Evolutionary conservation across 768 basidiomycete genomes (phyloP).

Genomic region (Boletus rex-veris): DNA sequence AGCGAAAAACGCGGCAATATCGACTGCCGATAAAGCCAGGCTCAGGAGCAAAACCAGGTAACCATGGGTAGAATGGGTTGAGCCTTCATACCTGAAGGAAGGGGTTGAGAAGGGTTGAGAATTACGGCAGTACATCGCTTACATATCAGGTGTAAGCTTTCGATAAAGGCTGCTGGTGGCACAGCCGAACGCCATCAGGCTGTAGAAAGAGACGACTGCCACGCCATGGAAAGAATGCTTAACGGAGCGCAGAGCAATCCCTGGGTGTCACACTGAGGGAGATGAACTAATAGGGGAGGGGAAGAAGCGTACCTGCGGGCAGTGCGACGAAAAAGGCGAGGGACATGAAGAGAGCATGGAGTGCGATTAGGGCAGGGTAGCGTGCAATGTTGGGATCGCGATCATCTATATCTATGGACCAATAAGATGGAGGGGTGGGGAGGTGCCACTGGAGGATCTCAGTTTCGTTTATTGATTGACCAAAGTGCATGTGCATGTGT

Average conservation of each 20-base stretch:
- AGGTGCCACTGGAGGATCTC: slow-evolving; percentile 60
- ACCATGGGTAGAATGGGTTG: slow-evolving; percentile 61
- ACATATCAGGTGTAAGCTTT: slow-evolving; percentile 83
- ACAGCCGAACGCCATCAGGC: slow-evolving; percentile 58
- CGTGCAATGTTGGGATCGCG: slow-evolving; percentile 40
- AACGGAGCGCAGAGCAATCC: slow-evolving; percentile 74
- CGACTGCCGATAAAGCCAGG: slow-evolving; percentile 45
- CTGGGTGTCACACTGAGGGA: slow-evolving; percentile 36
- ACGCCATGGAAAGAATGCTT: slow-evolving; percentile 63
- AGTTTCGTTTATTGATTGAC: slow-evolving; percentile 73
- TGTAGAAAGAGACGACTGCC: slow-evolving; percentile 61
- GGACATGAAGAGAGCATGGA: slow-evolving; percentile 72
- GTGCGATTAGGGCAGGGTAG: slow-evolving; percentile 66
- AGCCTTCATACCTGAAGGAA: slow-evolving; percentile 60
- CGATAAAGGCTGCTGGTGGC: slow-evolving; percentile 66
- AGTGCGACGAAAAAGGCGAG: slow-evolving; percentile 81
- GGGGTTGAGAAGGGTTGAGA: not conserved
- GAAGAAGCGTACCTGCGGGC: slow-evolving; percentile 60
- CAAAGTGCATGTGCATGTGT: slow-evolving; percentile 47
- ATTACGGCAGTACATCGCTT: slow-evolving; percentile 30
- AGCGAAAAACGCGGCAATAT: slow-evolving; percentile 48
- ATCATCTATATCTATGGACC: slow-evolving; percentile 71
- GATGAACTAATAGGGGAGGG: not conserved
- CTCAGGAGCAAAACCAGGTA: slow-evolving; percentile 51
- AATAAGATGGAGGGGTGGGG: slow-evolving; percentile 79